These are phyloP conservation scores for Colletotrichum nymphaeae DNA, from an alignment of 2,329 filamentous ascomycete species.

Conservation along the genomic window DNA sequence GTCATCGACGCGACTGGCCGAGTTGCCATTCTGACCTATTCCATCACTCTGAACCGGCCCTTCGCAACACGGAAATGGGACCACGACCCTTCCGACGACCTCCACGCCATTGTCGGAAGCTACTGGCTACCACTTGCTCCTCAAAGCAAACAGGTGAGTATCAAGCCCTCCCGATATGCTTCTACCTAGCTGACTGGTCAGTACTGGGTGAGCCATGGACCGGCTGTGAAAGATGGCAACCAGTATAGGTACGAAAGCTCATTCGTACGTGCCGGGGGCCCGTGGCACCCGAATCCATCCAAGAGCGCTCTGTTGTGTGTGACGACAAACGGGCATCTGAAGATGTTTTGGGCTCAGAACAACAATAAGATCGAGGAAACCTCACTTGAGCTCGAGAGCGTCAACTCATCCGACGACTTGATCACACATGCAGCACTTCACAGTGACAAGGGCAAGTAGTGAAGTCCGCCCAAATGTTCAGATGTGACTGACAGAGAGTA, in stretches of 20 bases:
- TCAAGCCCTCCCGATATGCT: slow-evolving; percentile 18
- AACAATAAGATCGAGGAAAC: slow-evolving; percentile 79
- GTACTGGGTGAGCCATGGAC: slow-evolving; percentile 65
- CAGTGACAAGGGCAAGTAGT: slow-evolving; percentile 75
- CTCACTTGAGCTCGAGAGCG: slow-evolving; percentile 78
- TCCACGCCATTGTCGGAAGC: slow-evolving; percentile 82
- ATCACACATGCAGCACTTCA: slow-evolving; percentile 83
- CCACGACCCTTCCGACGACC: slow-evolving; percentile 78
- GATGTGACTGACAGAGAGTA: slow-evolving; percentile 17
- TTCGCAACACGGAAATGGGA: slow-evolving; percentile 70
- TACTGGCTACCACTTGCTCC: slow-evolving; percentile 82
- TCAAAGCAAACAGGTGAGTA: slow-evolving; percentile 51
- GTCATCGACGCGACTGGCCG: slow-evolving; percentile 84
- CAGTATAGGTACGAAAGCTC: slow-evolving; percentile 78
- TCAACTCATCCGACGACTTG: slow-evolving; percentile 78
- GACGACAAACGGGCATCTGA: slow-evolving; percentile 78
- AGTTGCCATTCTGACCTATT: slow-evolving; percentile 79
- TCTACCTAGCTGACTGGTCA: slow-evolving; percentile 9
- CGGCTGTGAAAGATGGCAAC: slow-evolving; percentile 70
- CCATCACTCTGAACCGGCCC: slow-evolving; percentile 79
- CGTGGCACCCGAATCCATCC: slow-evolving; percentile 76
- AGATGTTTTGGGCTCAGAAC: slow-evolving; percentile 81
- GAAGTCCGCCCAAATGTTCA: slow-evolving; percentile 15
- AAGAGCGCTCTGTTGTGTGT: slow-evolving; percentile 83
- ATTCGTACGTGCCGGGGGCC: slow-evolving; percentile 73